Percentiles rank a stretch among this genome's conserved stretches.
Conservation (phyloP, 1,284 basidiomycete species). For the Gomphus sp. region DNA sequence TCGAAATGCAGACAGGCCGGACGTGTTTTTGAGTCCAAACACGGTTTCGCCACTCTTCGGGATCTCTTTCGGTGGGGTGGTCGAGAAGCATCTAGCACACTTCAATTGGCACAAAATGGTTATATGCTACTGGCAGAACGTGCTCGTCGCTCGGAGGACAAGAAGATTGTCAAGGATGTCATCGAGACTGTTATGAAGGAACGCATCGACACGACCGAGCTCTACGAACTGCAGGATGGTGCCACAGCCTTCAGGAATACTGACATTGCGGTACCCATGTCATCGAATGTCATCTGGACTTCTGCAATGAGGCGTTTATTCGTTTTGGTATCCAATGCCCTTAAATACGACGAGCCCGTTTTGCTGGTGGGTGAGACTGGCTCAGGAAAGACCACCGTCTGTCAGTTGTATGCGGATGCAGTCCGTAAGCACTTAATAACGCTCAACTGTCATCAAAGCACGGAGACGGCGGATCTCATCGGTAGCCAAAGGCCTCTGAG, state of each 20-base stretch:
- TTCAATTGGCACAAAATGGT: slow-evolving; percentile 92
- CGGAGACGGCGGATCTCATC: slow-evolving; percentile 97
- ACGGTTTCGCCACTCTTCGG: slow-evolving; percentile 93
- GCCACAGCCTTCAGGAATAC: slow-evolving; percentile 32
- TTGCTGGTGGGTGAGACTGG: slow-evolving; percentile 98
- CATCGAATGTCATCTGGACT: slow-evolving; percentile 76
- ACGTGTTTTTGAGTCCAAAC: slow-evolving; percentile 95
- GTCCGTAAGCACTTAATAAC: slow-evolving; percentile 56
- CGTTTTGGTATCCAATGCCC: slow-evolving; percentile 72
- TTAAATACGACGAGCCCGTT: slow-evolving; percentile 90
- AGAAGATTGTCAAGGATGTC: slow-evolving; percentile 82
- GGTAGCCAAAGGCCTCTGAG: slow-evolving; percentile 92
- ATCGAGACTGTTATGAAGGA: slow-evolving; percentile 90
- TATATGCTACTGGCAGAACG: slow-evolving; percentile 98
- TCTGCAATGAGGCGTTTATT: slow-evolving; percentile 88
- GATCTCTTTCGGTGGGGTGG: slow-evolving; percentile 98
- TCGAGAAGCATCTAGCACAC: slow-evolving; percentile 80
- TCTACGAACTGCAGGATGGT: slow-evolving; percentile 53
- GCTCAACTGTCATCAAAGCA: slow-evolving; percentile 97
- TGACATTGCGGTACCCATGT: slow-evolving; percentile 44
- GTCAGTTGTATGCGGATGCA: slow-evolving; percentile 78
- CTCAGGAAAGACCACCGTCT: slow-evolving; percentile 95
- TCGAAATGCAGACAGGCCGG: slow-evolving; percentile 87
- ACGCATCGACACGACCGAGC: slow-evolving; percentile 57
- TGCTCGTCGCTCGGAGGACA: slow-evolving; percentile 79